Base-by-base conservation (phyloP, 805 yeast genomes). In the Ogataea thermomethanolica region DNA sequence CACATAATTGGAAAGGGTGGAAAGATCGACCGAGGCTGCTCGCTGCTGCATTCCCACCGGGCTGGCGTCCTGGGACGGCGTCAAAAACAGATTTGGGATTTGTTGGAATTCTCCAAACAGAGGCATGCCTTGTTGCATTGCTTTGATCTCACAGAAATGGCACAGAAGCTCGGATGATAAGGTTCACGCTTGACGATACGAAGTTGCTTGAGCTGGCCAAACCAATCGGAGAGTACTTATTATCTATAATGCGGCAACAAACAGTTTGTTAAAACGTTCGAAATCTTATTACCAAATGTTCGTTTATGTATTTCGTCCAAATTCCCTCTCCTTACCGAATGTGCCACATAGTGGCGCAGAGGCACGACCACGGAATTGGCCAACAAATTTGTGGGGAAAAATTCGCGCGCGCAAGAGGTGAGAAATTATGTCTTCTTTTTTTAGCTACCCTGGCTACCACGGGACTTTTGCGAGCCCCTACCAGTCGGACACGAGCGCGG, bases 11-110 rank as follows among this genome's bases (percentile, higher is more conserved):
- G 52, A 15, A 29, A 44, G 36, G 27, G 36, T 45, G 24, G 52
- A 15, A 29, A 44, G 36, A 27, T 50, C 55, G 25, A 41, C 45
- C 8, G 56, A 45, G 7, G 47, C 23, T 10, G 53, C 45, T 26
- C 52, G 49, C 31, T 44, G 46, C 21, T 42, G 44, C 3, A 12
- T 29, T 15, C 42, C n/a, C 15, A 39, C 35, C 5, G 48, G 37
- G 10, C 32, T 25, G 25, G 37, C 20, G 14, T 48, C 49, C 26
- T 51, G 54, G 8, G 53, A 43, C 15, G 50, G 54, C 9, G 41
- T 47, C 13, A 48, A 20, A 29, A 46, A 37, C n/a, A 35, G 21
- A 27, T 33, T 28, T 20, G 41, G 42, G 31, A 13, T 29, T 22
- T 33, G 38, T 29, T 39, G 37, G 43, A 33, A 39, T n/a, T 39